These are phyloP conservation scores for Heimioporus sp. DNA, from an alignment of 768 basidiomycete genomes.

Conservation along the genomic window DNA sequence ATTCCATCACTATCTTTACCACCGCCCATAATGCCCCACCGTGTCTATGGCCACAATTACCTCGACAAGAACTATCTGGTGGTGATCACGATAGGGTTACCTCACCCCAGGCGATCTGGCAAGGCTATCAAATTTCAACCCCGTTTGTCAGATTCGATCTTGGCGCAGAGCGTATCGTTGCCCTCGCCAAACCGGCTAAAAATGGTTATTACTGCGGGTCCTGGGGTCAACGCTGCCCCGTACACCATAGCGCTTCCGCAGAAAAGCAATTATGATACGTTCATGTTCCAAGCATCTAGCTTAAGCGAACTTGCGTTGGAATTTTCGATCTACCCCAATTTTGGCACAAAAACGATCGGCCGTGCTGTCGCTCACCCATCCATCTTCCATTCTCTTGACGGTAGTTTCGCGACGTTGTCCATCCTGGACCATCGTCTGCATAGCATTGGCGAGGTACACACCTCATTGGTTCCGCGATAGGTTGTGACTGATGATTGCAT, in stretches of 20 bases:
- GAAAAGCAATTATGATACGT: slow-evolving; percentile 63
- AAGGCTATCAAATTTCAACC: slow-evolving; percentile 65
- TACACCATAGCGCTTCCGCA: slow-evolving; percentile 89
- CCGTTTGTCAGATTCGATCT: slow-evolving; percentile 67
- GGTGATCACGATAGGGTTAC: slow-evolving; percentile 75
- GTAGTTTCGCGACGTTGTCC: slow-evolving; percentile 62
- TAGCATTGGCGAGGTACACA: slow-evolving; percentile 84
- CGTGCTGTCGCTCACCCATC: slow-evolving; percentile 84
- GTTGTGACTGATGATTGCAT: slow-evolving; percentile 5
- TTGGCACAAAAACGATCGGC: slow-evolving; percentile 95
- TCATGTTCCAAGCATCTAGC: slow-evolving; percentile 83
- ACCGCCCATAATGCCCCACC: slow-evolving; percentile 97
- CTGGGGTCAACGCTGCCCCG: slow-evolving; percentile 81
- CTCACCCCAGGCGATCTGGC: slow-evolving; percentile 34
- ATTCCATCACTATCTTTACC: slow-evolving; percentile 95
- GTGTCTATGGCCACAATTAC: slow-evolving; percentile 96
- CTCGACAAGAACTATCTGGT: slow-evolving; percentile 84
- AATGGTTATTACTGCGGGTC: slow-evolving; percentile 89
- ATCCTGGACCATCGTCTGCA: slow-evolving; percentile 92
- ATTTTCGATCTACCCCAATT: slow-evolving; percentile 95
- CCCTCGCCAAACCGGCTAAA: slow-evolving; percentile 81
- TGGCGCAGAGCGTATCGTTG: slow-evolving; percentile 63
- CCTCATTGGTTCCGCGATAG: not conserved
- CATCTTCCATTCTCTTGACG: slow-evolving; percentile 57
- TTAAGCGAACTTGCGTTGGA: slow-evolving; percentile 76